Evolutionary conservation across 495 filamentous ascomycete species (phyloP).

Genomic region (Talaromyces borbonicus): DNA sequence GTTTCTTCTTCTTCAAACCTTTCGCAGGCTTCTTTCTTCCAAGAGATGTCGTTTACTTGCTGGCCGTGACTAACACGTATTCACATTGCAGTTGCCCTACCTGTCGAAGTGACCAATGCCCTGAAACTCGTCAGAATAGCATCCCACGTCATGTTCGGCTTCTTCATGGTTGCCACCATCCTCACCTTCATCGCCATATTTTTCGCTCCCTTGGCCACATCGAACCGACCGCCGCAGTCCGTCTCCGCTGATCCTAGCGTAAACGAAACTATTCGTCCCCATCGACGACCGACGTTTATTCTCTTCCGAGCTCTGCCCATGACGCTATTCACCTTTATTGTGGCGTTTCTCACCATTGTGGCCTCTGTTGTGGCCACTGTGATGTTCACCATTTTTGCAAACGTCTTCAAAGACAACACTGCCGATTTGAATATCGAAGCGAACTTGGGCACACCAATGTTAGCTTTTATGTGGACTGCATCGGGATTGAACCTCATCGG

Average conservation of each 20-base stretch:
- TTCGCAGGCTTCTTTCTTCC: no score
- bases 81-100: constrained; percentile 65
- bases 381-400: constrained; percentile 69
- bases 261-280: constrained; percentile 18
- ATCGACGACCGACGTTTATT: constrained; percentile 38
- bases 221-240: constrained; percentile 38
- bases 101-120: constrained; percentile 57
- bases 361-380: constrained; percentile 67
- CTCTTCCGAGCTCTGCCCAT: constrained; percentile 41
- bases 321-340: constrained; percentile 49
- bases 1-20: constrained; percentile 19
- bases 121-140: constrained; percentile 65
- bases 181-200: constrained; percentile 61
- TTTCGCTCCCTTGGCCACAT: constrained; percentile 46
- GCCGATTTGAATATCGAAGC: constrained; percentile 66
- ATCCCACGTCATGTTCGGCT: constrained; percentile 85
- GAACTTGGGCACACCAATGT: constrained; percentile 61
- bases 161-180: constrained; percentile 63
- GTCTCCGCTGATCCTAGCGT: constrained; percentile 18
- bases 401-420: constrained; percentile 52
- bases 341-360: constrained; percentile 55
- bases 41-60: no score
- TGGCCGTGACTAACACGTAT: no score
- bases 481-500: constrained; percentile 53
- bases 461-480: constrained; percentile 85